phyloP scores from a whole-genome alignment of 495 filamentous ascomycete genomes.

The Talaromyces trachyspermus region DNA sequence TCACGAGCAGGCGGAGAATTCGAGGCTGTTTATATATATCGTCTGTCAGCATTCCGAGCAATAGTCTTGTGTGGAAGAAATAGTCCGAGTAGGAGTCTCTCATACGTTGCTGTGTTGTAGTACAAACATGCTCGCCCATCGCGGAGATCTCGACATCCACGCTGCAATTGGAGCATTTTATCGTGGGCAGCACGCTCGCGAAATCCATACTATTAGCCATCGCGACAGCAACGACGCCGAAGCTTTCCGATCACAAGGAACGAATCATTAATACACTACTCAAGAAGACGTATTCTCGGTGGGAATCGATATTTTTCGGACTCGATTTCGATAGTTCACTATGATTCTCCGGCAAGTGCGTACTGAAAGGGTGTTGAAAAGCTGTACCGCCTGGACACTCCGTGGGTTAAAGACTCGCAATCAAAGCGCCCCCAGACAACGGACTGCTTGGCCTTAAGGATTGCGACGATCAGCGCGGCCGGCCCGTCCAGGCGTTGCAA shows the following conservation, averaged over 20 bases:
- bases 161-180: conserved; percentile 93
- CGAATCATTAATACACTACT: conserved; percentile 3
- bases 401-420: no score
- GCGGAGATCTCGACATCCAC: conserved; percentile 77
- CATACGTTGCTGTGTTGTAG: conserved; percentile 14
- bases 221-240: conserved; percentile 4
- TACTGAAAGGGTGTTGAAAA: no score
- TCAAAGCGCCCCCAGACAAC: no score
- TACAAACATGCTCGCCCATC: conserved; percentile 88
- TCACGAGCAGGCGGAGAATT: conserved; percentile 4
- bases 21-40: no score
- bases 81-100: no score
- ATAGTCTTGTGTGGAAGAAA: no score
- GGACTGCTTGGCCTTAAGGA: background rate
- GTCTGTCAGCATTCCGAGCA: no score
- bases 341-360: no score
- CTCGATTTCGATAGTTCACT: no score
- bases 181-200: conserved; percentile 73
- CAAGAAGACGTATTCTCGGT: background rate
- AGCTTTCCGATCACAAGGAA: conserved; percentile 3
- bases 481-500: background rate
- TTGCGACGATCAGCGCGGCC: conserved; percentile 2
- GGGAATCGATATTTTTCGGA: no score
- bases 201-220: conserved; percentile 43
- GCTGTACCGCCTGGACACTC: no score